Percentiles rank a stretch among this genome's conserved stretches.
phyloP scores from a whole-genome alignment of 1,284 basidiomycete species.

The Grifola frondosa region DNA sequence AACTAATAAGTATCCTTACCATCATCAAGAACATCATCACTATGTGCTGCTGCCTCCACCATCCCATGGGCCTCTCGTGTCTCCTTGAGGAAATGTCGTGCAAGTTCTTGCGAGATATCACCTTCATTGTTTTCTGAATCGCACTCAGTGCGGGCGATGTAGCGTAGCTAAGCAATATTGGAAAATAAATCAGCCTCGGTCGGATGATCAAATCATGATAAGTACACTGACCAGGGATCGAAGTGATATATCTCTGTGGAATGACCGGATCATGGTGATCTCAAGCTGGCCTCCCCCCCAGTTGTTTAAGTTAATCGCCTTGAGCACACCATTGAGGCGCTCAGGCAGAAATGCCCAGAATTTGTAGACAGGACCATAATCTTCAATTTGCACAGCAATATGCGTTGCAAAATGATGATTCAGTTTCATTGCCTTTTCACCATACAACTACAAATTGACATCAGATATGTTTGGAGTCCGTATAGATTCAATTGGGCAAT shows the following conservation, averaged over 20 bases:
- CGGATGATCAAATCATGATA: too few species aligned
- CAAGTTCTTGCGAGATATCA: neutral
- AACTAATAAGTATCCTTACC: neutral
- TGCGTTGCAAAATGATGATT: conserved; percentile 32
- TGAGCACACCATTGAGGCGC: conserved; percentile 30
- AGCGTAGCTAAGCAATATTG: neutral
- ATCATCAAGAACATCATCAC: neutral
- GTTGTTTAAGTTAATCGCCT: conserved; percentile 28
- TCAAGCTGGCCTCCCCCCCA: conserved; percentile 29
- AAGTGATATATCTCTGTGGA: conserved; percentile 6
- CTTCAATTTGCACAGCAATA: conserved; percentile 22
- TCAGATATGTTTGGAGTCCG: too few species aligned
- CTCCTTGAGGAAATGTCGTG: neutral
- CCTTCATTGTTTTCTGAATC: too few species aligned
- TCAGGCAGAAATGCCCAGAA: conserved; percentile 33
- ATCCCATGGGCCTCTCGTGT: conserved; percentile 4
- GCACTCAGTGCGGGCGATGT: neutral
- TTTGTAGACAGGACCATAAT: conserved; percentile 29
- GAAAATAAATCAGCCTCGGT: neutral
- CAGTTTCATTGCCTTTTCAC: conserved; percentile 23
- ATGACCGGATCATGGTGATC: conserved; percentile 30
- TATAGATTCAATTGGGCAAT: neutral
- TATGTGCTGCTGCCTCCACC: neutral
- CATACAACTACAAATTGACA: conserved; percentile 22
- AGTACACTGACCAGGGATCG: conserved; percentile 7